Conservation (phyloP, 192 early-diverging fungal genomes). For the Radiomyces spectabilis region DNA sequence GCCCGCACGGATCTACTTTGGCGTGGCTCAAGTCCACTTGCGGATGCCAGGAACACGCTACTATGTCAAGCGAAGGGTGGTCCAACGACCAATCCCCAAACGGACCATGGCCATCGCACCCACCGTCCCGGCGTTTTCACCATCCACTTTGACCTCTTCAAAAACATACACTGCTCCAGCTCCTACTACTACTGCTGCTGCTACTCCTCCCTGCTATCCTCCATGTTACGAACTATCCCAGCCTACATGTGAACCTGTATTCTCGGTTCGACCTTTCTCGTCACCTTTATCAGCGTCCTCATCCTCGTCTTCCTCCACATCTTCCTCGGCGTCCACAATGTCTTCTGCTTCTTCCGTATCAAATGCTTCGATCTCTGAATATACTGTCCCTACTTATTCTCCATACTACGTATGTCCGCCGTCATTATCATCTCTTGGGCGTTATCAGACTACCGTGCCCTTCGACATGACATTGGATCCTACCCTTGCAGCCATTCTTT, state of each 20-base stretch:
- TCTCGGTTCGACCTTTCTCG: too few relatives aligned
- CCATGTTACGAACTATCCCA: too few relatives aligned
- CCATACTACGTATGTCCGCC: not conserved
- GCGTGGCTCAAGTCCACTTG: conserved; percentile 19
- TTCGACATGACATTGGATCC: not conserved
- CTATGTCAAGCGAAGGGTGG: conserved; percentile 10
- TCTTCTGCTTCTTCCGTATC: too few relatives aligned
- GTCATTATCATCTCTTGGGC: not conserved
- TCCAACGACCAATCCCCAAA: not conserved
- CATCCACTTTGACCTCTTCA: not conserved
- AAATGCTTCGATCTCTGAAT: too few relatives aligned
- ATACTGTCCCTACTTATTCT: too few relatives aligned
- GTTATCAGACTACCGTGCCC: not conserved
- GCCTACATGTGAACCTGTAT: too few relatives aligned
- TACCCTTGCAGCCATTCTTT: not conserved
- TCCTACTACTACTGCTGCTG: too few relatives aligned
- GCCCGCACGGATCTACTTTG: conserved; percentile 16
- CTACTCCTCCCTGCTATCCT: too few relatives aligned
- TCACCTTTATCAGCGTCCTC: too few relatives aligned
- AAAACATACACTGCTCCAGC: too few relatives aligned
- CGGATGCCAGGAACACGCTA: conserved; percentile 31
- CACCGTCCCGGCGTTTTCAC: not conserved
- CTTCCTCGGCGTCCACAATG: not conserved
- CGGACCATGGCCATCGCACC: not conserved
- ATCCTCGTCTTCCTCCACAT: not conserved